Evolutionary conservation across 2,329 filamentous ascomycete species (phyloP).

Genomic region (Dryadomyces sulphureus): DNA sequence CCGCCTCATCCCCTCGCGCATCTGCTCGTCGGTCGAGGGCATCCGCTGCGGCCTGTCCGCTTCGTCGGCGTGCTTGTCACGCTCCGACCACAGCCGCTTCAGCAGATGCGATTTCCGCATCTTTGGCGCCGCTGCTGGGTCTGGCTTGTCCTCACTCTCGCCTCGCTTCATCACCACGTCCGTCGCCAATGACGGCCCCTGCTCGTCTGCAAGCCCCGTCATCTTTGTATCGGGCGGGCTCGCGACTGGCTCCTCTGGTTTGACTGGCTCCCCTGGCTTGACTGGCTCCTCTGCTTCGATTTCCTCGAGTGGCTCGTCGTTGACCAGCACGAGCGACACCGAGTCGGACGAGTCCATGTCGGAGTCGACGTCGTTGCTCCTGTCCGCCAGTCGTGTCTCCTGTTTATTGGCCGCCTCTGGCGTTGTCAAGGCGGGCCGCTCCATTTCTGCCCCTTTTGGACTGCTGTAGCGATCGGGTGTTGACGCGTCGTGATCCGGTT

Average conservation of each 20-base stretch:
- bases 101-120: conserved; percentile 7
- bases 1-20: conserved; percentile 32
- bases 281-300: too few relatives aligned
- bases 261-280: too few relatives aligned
- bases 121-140: background rate
- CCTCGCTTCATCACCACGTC: conserved; percentile 1
- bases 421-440: background rate
- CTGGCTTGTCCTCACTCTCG: background rate
- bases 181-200: background rate
- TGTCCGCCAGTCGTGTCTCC: background rate
- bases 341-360: too few relatives aligned
- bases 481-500: too few relatives aligned
- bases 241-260: background rate
- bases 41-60: background rate
- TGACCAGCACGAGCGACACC: too few relatives aligned
- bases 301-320: too few relatives aligned
- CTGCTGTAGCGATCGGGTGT: too few relatives aligned
- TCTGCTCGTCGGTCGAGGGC: conserved; percentile 16
- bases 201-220: background rate
- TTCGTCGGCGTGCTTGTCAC: conserved; percentile 1
- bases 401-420: background rate
- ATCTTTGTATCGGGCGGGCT: background rate
- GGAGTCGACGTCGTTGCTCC: background rate
- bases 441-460: background rate
- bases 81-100: conserved; percentile 6